phyloP scores from a whole-genome alignment of 1,139 yeast genomes.

The Geotrichum carabidarum region DNA sequence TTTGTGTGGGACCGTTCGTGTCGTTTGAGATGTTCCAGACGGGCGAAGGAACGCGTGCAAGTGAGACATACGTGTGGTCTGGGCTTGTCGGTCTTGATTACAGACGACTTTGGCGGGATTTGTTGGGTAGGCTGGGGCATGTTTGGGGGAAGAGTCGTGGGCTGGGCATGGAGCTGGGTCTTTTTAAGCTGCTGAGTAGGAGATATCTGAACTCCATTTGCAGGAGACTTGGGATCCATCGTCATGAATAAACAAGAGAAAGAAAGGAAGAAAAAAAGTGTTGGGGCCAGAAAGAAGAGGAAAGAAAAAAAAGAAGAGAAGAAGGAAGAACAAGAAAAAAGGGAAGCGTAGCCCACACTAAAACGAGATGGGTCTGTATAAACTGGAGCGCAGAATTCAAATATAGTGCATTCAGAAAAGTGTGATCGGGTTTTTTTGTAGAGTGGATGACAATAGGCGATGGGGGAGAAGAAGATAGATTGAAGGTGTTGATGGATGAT shows the following conservation, averaged over 20 bases:
- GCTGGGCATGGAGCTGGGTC: conserved; percentile 8
- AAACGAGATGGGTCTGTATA: background rate
- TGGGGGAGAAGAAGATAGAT: too few species aligned
- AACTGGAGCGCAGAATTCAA: too few species aligned
- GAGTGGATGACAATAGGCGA: too few species aligned
- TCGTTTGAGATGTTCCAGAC: conserved; percentile 87
- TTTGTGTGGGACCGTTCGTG: conserved; percentile 95
- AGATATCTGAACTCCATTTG: background rate
- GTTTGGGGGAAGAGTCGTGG: conserved; percentile 6
- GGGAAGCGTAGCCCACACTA: background rate
- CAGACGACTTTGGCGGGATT: conserved; percentile 78
- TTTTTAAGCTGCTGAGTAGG: conserved; percentile 4
- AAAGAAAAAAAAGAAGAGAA: background rate
- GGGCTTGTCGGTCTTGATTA: conserved; percentile 83
- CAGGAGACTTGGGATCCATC: conserved; percentile 2
- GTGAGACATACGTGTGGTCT: conserved; percentile 85
- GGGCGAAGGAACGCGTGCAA: conserved; percentile 92
- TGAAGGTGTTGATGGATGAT: too few species aligned
- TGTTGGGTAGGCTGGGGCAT: conserved; percentile 47
- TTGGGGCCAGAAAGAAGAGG: background rate
- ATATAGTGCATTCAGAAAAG: too few species aligned
- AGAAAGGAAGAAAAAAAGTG: background rate
- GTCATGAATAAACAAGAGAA: background rate
- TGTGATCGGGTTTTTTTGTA: too few species aligned
- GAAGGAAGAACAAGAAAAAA: background rate